phyloP scores from a whole-genome alignment of 1,139 yeast species.

The Taphrina confusa region DNA sequence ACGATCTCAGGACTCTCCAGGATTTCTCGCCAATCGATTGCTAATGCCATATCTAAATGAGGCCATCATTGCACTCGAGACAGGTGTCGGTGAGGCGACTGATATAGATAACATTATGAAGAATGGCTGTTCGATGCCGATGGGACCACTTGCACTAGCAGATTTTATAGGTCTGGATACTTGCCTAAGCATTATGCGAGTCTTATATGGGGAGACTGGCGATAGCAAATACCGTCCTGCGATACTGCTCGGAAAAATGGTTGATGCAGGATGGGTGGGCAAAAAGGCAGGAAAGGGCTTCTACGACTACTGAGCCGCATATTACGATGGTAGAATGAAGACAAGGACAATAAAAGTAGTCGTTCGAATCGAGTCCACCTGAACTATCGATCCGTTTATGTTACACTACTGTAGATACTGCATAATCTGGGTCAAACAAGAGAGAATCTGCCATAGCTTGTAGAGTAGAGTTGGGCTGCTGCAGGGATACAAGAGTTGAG shows the following conservation, averaged over 20 bases:
- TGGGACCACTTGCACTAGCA: constrained; percentile 53
- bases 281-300: constrained; percentile 51
- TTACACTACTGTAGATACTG: too few species aligned
- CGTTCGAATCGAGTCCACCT: too few species aligned
- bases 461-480: too few species aligned
- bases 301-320: constrained; percentile 45
- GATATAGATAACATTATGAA: constrained; percentile 52
- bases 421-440: too few species aligned
- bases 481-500: too few species aligned
- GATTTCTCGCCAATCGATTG: constrained; percentile 52
- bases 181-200: constrained; percentile 51
- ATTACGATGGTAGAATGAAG: too few species aligned
- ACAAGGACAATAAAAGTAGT: too few species aligned
- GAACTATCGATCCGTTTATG: too few species aligned
- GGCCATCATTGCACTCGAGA: constrained; percentile 50
- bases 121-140: constrained; percentile 54
- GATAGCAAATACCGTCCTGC: constrained; percentile 53
- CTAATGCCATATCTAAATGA: constrained; percentile 53
- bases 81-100: constrained; percentile 50
- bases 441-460: too few species aligned
- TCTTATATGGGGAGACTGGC: constrained; percentile 49
- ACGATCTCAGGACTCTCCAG: constrained; percentile 50
- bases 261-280: constrained; percentile 53
- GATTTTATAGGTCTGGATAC: constrained; percentile 53
- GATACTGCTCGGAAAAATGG: constrained; percentile 48